Base-by-base conservation (phyloP, 805 yeast genomes). In the Cephaloascus fragrans region DNA sequence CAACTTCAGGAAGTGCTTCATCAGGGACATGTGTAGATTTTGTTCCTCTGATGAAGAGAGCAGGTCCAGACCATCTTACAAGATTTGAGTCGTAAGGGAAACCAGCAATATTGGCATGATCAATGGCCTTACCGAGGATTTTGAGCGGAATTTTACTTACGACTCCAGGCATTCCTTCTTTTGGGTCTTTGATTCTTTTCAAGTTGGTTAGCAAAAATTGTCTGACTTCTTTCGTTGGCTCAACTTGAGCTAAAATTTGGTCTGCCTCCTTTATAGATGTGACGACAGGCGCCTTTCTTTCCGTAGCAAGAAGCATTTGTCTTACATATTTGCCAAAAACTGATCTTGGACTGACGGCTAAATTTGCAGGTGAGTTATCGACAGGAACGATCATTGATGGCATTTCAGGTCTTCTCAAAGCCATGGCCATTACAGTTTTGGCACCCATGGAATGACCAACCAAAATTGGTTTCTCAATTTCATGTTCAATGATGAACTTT, bases 401-500 rank as follows among this genome's bases (percentile, higher is more conserved):
- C 9, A 79, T 47, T 1, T 74, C 71, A 0, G 89, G 90, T 18
- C 73, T 65, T 37, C 87, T 65, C 41, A 93, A 62, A 0, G 86
- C 80, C 4, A 83, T 65, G 0, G 93, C 88, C 97, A 90, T 89
- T 4, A 82, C 96, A 0, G 90, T 73, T 52, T 90, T 89, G 3
- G 95, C 98, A 4, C 98, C 98, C 93, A 85, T 82, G 0, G 90
- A 82, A 54, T 83, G 93, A 0, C 94, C 94, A 15, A 83, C 61
- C 16, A 83, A 42, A n/a, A 83, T 73, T 0, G 85, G 82, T 37
- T 71, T 68, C 10, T 53, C 47, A 35, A 69, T 47, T 2, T 56
- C 47, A 6, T 69, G 64, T 3, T 72, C 73, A 1, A 52, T 49
- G 9, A 89, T 71, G 52, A 88, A 90, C 16, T 60, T 49, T 47